Evolutionary conservation across 441 rosid species (phyloP), one percentile per base, ranked within the genome.

Genomic region (Populus tomentosa): DNA sequence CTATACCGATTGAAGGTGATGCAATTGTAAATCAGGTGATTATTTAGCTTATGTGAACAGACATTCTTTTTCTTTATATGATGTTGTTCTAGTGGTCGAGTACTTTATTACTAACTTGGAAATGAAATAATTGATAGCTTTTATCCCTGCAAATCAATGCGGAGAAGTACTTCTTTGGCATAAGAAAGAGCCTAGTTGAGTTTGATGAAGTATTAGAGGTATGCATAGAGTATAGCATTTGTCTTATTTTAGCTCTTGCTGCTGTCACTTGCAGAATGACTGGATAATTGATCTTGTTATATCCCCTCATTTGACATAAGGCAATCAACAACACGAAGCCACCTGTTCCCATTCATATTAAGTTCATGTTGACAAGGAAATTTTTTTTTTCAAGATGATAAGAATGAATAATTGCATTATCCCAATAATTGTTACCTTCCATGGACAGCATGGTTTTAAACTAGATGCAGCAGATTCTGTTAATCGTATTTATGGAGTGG

Each of bases 151-250:
- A 95, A 89, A 88, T 91, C 83, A 93, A 89, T 83, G 95, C 91
- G 16, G 99, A 95, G 91, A 95, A 94, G 90, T 92, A 91, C 85
- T 93, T 88, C 85, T 95, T 95, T 82, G 88, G 93, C 80, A 88
- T 91, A 81, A 92, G 99, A 82, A 95, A 95, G 88, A 90, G 93
- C 92, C 89, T 95, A 70, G 99, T 93, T 67, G 99, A 92, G 86
- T 95, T 95, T 80, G 99, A 95, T 82, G 99, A 95, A 90, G 99
- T 95, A 69, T 79, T 93, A 82, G 98, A 95, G 97, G 99, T 93
- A 90, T 61, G 81, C 66, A 24, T 75, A 42, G 64, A 35, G 73
- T 67, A 78, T 18, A 77, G 21, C 28, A 63, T 14, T 26, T 80
- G 26, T 63, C 78, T 75, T 70, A 56, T 62, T 77, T 69, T 40